Evolutionary conservation across 768 basidiomycete genomes (phyloP), one percentile per base, ranked within the genome.

Genomic region (Mycena indigotica): DNA sequence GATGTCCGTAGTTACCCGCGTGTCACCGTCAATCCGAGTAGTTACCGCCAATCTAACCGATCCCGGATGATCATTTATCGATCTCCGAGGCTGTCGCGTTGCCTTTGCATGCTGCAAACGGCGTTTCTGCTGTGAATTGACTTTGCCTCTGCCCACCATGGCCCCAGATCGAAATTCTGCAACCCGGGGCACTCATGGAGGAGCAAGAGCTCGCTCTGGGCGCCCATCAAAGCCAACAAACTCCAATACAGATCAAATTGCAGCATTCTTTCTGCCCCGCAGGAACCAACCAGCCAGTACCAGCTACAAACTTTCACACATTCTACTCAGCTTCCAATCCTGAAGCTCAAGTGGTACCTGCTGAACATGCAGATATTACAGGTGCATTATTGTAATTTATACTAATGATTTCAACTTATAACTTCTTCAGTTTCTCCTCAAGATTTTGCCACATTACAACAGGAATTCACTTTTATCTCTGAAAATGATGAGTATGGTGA

Each of bases 401-500:
- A n/a, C 35, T 38, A n/a, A n/a, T n/a, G 35, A 10, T 38, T 10
- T 38, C 35, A 38, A 38, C 35, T 38, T 38, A n/a, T 10, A 10
- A 38, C 35, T 10, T 10, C n/a, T n/a, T 38, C 12, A 10, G 12
- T 38, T 38, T 38, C 35, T 38, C 35, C 12, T 38, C 12, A 49
- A 56, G 2, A 30, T 56, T 24, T n/a, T 2, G 5, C 48, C 21
- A 23, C 26, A 50, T 28, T 29, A 39, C 23, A 15, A 50, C n/a
- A n/a, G n/a, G 28, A 59, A 3, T 38, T 59, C 4, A 21, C 28
- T 2, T 59, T 24, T 19, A 26, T 59, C 10, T 29, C 24, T 5
- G 58, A 60, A 23, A 55, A 59, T 24, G 58, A 59, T 23, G 58
- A 59, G 35, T 35, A 59, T 25, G 58, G 45, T 3, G 58, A 55